These are phyloP conservation scores for Candida odintsovae DNA, from an alignment of 805 yeast genomes.

Conservation along the genomic window DNA sequence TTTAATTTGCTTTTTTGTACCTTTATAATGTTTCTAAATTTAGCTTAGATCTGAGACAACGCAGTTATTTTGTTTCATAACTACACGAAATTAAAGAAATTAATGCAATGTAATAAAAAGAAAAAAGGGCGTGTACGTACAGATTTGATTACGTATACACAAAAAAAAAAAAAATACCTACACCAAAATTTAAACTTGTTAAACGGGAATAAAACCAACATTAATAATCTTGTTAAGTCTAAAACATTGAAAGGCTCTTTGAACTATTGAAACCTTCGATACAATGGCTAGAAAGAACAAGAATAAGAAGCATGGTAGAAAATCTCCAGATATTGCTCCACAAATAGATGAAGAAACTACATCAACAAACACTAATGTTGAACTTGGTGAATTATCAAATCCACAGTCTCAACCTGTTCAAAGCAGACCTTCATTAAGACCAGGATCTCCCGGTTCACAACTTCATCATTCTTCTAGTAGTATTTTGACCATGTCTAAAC, in stretches of 20 bases:
- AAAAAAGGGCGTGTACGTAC: background rate
- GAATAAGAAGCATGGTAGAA: background rate
- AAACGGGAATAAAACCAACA: too few species aligned
- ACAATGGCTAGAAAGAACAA: background rate
- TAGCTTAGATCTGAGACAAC: too few species aligned
- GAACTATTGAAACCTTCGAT: too few species aligned
- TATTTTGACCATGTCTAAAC: constrained; percentile 21
- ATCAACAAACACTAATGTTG: background rate
- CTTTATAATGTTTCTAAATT: too few species aligned
- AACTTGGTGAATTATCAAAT: background rate
- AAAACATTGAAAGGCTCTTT: too few species aligned
- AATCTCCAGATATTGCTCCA: background rate
- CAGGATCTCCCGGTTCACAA: background rate
- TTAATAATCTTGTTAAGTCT: too few species aligned
- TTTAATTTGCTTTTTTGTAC: too few species aligned
- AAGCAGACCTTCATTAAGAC: background rate
- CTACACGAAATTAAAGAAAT: background rate
- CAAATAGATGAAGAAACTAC: background rate
- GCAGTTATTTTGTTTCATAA: background rate
- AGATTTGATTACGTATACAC: too few species aligned
- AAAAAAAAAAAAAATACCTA: too few species aligned
- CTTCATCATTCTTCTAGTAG: background rate
- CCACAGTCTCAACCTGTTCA: background rate
- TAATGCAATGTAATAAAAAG: too few species aligned
- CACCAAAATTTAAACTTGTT: too few species aligned